Conservation (phyloP, 2,329 filamentous ascomycete species). For the Penicillium vulpinum region DNA sequence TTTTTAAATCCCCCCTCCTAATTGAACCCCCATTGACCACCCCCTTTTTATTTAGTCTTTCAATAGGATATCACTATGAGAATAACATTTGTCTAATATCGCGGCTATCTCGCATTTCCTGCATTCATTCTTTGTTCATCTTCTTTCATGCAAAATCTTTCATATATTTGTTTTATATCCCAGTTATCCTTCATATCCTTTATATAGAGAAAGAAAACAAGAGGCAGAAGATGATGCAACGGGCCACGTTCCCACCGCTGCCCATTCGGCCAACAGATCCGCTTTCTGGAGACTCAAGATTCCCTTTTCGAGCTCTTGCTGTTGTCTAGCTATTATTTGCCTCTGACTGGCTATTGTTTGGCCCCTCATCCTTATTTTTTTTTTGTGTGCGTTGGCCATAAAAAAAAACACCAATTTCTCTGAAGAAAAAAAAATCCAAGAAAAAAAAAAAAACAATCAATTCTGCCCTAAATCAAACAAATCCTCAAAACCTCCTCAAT, state of each 20-base stretch:
- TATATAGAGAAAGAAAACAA: neutral
- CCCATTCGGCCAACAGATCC: conserved; percentile 10
- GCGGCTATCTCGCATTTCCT: neutral
- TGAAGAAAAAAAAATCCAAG: neutral
- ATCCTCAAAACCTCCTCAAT: neutral
- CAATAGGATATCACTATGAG: neutral
- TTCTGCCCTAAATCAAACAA: conserved; percentile 1
- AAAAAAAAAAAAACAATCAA: neutral
- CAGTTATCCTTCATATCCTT: neutral
- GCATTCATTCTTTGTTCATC: neutral
- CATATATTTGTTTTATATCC: neutral
- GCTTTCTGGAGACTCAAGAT: conserved; percentile 20
- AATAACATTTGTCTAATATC: neutral
- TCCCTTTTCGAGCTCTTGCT: conserved; percentile 20
- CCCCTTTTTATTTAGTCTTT: neutral
- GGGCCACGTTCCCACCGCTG: conserved; percentile 6
- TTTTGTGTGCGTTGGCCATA: conserved; percentile 20
- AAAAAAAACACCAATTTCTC: neutral
- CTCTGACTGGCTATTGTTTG: conserved; percentile 19
- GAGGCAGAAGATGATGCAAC: conserved; percentile 5
- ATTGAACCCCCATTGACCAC: too few relatives aligned
- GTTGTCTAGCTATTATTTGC: conserved; percentile 7
- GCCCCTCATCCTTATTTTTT: conserved; percentile 13
- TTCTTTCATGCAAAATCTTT: neutral
- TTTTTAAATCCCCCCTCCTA: neutral